phyloP scores from a whole-genome alignment of 1,139 yeast species.

The Scheffersomyces illinoinensis region DNA sequence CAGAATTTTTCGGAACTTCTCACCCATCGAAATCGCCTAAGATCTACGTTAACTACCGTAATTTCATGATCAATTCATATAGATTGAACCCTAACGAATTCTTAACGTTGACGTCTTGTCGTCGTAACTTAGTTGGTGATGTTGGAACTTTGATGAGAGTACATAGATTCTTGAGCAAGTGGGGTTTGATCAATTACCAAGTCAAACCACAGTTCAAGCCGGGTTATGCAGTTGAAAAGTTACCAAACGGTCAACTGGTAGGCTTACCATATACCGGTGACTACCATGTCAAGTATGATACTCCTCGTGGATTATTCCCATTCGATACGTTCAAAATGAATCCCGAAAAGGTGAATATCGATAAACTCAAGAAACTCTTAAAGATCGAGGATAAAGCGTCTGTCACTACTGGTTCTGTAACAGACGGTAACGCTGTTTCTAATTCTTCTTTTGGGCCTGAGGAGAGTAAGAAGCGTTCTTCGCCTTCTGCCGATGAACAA shows the following conservation, averaged over 20 bases:
- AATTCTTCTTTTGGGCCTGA: neutral
- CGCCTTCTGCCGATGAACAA: slow-evolving; percentile 7
- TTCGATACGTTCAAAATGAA: slow-evolving; percentile 75
- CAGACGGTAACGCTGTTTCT: slow-evolving; percentile 1
- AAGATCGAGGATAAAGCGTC: slow-evolving; percentile 10
- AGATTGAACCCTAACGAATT: slow-evolving; percentile 92
- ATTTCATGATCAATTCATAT: slow-evolving; percentile 91
- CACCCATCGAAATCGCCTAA: slow-evolving; percentile 86
- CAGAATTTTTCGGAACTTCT: slow-evolving; percentile 81
- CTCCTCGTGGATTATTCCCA: slow-evolving; percentile 94
- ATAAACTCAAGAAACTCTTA: slow-evolving; percentile 55
- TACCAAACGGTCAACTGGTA: slow-evolving; percentile 45
- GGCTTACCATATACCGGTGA: slow-evolving; percentile 68
- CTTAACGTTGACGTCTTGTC: slow-evolving; percentile 87
- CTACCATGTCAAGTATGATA: slow-evolving; percentile 71
- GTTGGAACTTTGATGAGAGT: slow-evolving; percentile 91
- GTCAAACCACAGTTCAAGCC: slow-evolving; percentile 72
- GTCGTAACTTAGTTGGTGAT: slow-evolving; percentile 94
- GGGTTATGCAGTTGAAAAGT: slow-evolving; percentile 61
- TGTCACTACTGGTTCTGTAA: slow-evolving; percentile 2
- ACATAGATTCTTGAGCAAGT: slow-evolving; percentile 84
- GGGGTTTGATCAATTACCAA: slow-evolving; percentile 97
- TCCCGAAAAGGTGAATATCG: slow-evolving; percentile 54
- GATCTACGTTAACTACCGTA: slow-evolving; percentile 83
- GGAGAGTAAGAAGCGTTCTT: slow-evolving; percentile 6